These are phyloP conservation scores for Chrysanthemum makinoi DNA, from an alignment of 129 eudicot genomes.

Conservation along the genomic window DNA sequence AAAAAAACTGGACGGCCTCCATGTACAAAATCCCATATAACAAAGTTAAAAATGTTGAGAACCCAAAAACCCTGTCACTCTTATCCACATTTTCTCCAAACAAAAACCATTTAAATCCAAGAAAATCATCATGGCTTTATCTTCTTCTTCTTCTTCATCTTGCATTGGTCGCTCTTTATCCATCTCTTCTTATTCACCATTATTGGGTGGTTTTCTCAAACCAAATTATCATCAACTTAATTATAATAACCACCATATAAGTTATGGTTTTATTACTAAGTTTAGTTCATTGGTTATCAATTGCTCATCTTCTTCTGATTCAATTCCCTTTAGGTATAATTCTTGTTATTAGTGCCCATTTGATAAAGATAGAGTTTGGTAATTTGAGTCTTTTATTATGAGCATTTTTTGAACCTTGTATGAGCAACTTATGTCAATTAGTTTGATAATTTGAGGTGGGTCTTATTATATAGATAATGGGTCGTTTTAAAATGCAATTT, in stretches of 20 bases:
- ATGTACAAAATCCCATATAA: too few relatives aligned
- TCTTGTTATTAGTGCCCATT: background rate
- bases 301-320: conserved; percentile 62
- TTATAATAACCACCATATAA: conserved; percentile 8
- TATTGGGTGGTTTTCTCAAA: conserved; percentile 38
- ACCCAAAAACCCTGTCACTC: too few relatives aligned
- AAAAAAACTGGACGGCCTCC: too few relatives aligned
- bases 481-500: background rate
- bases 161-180: conserved; percentile 32
- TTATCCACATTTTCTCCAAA: too few relatives aligned
- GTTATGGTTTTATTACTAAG: conserved; percentile 32
- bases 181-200: conserved; percentile 40
- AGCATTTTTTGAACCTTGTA: background rate
- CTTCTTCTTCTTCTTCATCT: conserved; percentile 30
- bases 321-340: conserved; percentile 51
- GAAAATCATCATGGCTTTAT: conserved; percentile 28
- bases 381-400: background rate
- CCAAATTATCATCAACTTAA: conserved; percentile 15
- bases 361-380: background rate
- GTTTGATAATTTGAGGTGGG: conserved; percentile 12
- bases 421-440: background rate
- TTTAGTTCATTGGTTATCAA: conserved; percentile 38
- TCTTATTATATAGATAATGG: background rate
- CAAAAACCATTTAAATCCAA: too few relatives aligned
- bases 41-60: too few relatives aligned